Base-by-base conservation (phyloP, 1,284 basidiomycete species). In the Ustilago vetiveriae region DNA sequence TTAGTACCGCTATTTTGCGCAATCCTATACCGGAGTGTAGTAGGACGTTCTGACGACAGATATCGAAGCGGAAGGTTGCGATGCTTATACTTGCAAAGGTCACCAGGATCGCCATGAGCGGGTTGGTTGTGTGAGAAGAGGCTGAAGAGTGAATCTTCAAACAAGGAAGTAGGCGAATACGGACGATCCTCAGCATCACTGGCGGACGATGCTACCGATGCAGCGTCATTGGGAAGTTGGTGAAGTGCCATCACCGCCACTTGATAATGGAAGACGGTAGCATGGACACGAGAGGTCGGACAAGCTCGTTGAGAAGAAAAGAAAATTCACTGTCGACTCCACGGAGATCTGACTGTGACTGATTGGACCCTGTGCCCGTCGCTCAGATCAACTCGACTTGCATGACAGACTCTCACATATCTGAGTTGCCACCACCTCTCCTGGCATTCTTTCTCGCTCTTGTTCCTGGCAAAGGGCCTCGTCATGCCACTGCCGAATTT, bases 71-170 rank as follows among this genome's bases (percentile, higher is more conserved):
- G 72, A 5, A 78, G 60, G 10, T 64, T 58, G n/a, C 22, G 39
- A 23, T 78, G 64, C 3, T 42, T 42, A 39, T 70, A 78, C 26
- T 38, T 49, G 48, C 64, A 62, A 1, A 23, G 23, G 49, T 71
- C 66, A 6, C 78, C 78, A 0, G 78, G 76, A 36, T 78, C 70
- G 32, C 78, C 78, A 35, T 59, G 71, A 2, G 76, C 76, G 0
- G 78, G 71, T 45, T 75, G 70, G 60, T 75, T 70, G 47, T 76
- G 70, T 13, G 53, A 74, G 48, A 80, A 80, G 33, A 80, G 66
- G 14, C 69, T 53, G 29, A 74, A 73, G 16, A 79, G 65, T n/a
- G 72, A 70, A 36, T 78, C 72, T 35, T 78, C 72, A 50, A 80
- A 80, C 17, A 72, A 35, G 8, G 63, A 50, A 2, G 68, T 71